These are phyloP conservation scores for Coprinopsis marcescibilis DNA, from an alignment of 768 basidiomycete genomes.

Conservation along the genomic window DNA sequence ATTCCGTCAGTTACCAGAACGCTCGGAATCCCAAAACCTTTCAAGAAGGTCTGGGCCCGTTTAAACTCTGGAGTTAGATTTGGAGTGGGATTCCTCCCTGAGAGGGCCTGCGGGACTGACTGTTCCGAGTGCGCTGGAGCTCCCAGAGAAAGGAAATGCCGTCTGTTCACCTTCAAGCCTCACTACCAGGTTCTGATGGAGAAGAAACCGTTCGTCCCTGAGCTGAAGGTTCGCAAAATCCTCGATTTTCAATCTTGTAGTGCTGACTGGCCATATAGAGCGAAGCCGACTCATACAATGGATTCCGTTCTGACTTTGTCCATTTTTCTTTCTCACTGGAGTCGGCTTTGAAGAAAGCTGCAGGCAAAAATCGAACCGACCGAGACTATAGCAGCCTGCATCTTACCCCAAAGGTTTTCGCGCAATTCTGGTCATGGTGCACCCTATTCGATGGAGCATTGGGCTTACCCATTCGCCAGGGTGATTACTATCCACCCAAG, in stretches of 20 bases:
- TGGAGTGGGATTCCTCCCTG: constrained; percentile 77
- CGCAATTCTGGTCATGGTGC: constrained; percentile 95
- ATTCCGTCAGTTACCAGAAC: constrained; percentile 5
- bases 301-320: constrained; percentile 90
- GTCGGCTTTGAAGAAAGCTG: constrained; percentile 45
- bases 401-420: constrained; percentile 76
- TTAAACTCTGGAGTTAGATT: constrained; percentile 80
- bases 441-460: constrained; percentile 71
- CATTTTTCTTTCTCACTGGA: constrained; percentile 85
- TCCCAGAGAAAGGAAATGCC: constrained; percentile 71
- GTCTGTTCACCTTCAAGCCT: constrained; percentile 72
- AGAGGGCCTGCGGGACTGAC: constrained; percentile 71
- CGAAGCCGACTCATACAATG: constrained; percentile 69
- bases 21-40: constrained; percentile 23
- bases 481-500: constrained; percentile 69
- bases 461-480: constrained; percentile 83
- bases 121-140: constrained; percentile 58
- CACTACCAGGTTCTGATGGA: constrained; percentile 72
- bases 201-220: constrained; percentile 37
- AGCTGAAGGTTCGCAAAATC: constrained; percentile 37
- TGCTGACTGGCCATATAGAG: constrained; percentile 25
- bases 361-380: constrained; percentile 13
- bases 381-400: constrained; percentile 65
- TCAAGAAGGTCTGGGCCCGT: constrained; percentile 76
- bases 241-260: not conserved